Evolutionary conservation across 371 early-diverging fungal genomes (phyloP), one percentile per base, ranked within the genome.

Genomic region (Mortierella sp.): DNA sequence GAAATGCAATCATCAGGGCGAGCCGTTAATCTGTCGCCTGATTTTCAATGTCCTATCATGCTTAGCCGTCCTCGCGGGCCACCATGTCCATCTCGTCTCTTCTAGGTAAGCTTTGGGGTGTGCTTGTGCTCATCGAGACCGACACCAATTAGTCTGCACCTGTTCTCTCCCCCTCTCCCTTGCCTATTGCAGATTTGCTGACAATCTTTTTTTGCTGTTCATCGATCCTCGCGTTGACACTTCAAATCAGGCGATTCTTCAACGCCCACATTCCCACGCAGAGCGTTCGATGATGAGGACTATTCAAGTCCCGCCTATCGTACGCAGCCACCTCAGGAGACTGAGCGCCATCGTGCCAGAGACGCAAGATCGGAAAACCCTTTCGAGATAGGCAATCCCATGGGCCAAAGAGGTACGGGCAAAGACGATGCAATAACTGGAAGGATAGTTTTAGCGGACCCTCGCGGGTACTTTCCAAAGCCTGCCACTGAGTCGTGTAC

Each of bases 81-180:
- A 68, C 64, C 23, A 76, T 76, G 76, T 76, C 76, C 2, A 76
- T 72, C 29, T 77, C 77, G 7, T 77, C 77, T 9, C 56, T 77
- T 53, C 61, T 77, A 21, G 77, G 77, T 77, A 77, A 68, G 71
- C 12, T 6, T 50, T 21, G 21, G n/a, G 21, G 50, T 26, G 23
- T 26, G 23, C 53, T 12, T 26, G 26, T 26, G 23, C 21, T n/a
- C n/a, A n/a, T n/a, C n/a, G n/a, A n/a, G n/a, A n/a, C n/a, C 21
- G 9, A 23, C 21, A 53, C 9, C 53, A 53, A 53, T 26, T 23
- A 12, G 16, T 7, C 9, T 3, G 21, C 23, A 26, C 2, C 21
- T n/a, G n/a, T n/a, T n/a, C n/a, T n/a, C n/a, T n/a, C n/a, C n/a
- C n/a, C n/a, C n/a, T 26, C 9, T 3, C 53, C 21, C 26, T 1